Percentiles rank a stretch among this genome's conserved stretches.
Conservation (phyloP, 768 basidiomycete genomes). For the Collybia sordida region DNA sequence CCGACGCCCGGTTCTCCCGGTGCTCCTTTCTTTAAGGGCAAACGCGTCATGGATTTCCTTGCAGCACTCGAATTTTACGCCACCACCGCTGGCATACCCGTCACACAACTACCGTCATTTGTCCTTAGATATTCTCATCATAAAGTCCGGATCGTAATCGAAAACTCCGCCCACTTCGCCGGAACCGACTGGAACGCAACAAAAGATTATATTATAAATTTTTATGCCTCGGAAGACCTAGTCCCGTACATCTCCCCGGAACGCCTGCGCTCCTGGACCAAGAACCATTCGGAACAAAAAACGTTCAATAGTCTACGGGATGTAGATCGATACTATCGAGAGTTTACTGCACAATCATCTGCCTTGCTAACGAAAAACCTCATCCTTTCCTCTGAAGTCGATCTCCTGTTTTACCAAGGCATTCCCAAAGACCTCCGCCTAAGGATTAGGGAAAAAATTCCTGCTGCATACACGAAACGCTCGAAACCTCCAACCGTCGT, state of each 20-base stretch:
- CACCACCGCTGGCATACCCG: background rate
- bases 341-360: background rate
- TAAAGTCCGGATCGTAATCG: background rate
- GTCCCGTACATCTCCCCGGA: background rate
- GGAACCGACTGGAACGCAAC: slow-evolving; percentile 2
- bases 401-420: background rate
- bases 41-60: slow-evolving; percentile 6
- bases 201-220: background rate
- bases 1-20: background rate
- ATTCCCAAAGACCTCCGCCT: background rate
- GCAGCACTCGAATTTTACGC: slow-evolving; percentile 2
- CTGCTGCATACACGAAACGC: background rate
- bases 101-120: background rate
- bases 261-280: background rate
- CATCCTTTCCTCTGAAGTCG: background rate
- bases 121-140: slow-evolving; percentile 4
- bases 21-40: slow-evolving; percentile 4
- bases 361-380: background rate
- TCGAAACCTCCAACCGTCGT: background rate
- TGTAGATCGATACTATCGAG: slow-evolving; percentile 4
- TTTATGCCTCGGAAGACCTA: slow-evolving; percentile 7
- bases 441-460: background rate
- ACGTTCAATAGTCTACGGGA: background rate
- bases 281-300: background rate
- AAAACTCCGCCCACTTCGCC: background rate